Conservation (phyloP, 169 alveolate genomes). For the Perkinsus marinus region DNA sequence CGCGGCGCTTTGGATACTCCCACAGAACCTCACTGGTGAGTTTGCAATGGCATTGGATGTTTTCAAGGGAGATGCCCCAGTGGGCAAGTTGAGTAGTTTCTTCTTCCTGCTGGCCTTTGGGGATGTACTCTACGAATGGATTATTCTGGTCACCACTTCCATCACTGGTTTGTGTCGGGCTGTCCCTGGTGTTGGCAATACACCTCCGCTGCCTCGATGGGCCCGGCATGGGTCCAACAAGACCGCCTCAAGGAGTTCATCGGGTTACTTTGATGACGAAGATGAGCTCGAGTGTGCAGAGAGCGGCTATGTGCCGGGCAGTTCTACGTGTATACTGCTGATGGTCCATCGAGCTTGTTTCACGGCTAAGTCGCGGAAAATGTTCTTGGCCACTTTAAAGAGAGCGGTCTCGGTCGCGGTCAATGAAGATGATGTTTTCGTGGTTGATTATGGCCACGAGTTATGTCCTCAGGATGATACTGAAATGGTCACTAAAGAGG, state of each 20-base stretch:
- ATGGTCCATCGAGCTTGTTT: neutral
- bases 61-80: neutral
- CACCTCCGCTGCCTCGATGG: neutral
- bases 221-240: neutral
- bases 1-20: neutral
- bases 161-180: neutral
- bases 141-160: neutral
- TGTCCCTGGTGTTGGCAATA: neutral
- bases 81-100: neutral
- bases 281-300: neutral
- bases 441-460: neutral
- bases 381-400: neutral
- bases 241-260: neutral
- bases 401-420: neutral
- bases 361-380: neutral
- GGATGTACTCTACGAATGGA: neutral
- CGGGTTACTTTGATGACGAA: neutral
- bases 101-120: neutral
- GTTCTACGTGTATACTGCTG: neutral
- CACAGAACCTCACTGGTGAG: neutral
- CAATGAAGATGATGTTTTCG: neutral
- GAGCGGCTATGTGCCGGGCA: neutral
- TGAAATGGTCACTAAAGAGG: neutral
- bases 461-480: neutral
- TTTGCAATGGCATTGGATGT: neutral